Conservation (phyloP, 2,329 filamentous ascomycete species). For the Trichophyton verrucosum region DNA sequence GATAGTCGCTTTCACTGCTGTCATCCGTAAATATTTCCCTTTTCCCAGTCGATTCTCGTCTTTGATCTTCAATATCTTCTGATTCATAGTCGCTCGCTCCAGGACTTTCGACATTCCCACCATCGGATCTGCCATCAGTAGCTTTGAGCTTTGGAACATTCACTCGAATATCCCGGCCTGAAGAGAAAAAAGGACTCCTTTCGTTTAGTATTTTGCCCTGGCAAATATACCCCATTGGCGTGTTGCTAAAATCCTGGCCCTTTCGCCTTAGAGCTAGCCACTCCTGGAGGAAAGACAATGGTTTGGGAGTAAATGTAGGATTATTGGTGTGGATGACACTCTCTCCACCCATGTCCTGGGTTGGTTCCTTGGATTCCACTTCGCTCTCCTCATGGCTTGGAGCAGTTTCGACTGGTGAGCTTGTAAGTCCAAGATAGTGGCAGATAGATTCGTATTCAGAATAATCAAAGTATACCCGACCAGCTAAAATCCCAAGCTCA, state of each 20-base stretch:
- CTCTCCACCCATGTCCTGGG: background rate
- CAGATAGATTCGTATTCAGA: slow-evolving; percentile 16
- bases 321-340: background rate
- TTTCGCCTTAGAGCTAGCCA: slow-evolving; percentile 23
- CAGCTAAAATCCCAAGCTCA: slow-evolving; percentile 49
- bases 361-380: background rate
- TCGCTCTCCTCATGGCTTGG: background rate
- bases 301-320: slow-evolving; percentile 8
- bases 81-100: background rate
- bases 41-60: background rate
- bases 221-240: slow-evolving; percentile 27
- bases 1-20: background rate
- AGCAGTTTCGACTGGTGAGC: background rate
- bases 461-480: slow-evolving; percentile 42
- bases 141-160: background rate
- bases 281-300: slow-evolving; percentile 23
- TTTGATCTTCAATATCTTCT: background rate
- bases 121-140: background rate
- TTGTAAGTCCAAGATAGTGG: slow-evolving; percentile 6
- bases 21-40: background rate
- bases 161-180: background rate
- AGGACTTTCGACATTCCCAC: background rate
- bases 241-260: slow-evolving; percentile 26
- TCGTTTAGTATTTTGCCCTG: slow-evolving; percentile 18
- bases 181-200: slow-evolving; percentile 21